phyloP scores from a whole-genome alignment of 2,329 filamentous ascomycete genomes.

The Epichloe amarillans region DNA sequence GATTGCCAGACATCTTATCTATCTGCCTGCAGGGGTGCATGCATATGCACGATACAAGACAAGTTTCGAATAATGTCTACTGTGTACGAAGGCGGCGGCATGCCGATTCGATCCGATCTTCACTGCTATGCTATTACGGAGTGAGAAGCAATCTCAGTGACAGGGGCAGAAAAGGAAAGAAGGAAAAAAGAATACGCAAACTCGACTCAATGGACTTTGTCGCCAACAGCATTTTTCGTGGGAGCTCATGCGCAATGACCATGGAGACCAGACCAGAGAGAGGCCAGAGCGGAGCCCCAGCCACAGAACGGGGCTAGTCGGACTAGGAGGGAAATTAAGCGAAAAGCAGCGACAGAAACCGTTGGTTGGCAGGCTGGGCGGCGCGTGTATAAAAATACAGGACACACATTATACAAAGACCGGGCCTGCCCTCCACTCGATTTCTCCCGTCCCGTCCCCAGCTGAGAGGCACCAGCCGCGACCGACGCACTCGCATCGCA shows the following conservation, averaged over 20 bases:
- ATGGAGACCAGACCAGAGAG: not conserved
- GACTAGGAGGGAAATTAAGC: conserved; percentile 24
- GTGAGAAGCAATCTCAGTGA: too few relatives aligned
- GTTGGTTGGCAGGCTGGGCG: conserved; percentile 17
- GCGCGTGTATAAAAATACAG: conserved; percentile 31
- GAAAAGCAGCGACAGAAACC: conserved; percentile 19
- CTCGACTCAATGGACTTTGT: too few relatives aligned
- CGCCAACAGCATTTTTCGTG: not conserved
- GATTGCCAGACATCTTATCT: too few relatives aligned
- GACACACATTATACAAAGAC: conserved; percentile 30
- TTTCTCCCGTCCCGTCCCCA: conserved; percentile 20
- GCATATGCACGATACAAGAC: not conserved
- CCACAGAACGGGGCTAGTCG: conserved; percentile 17
- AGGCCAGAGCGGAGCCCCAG: conserved; percentile 1
- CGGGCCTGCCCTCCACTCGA: conserved; percentile 30
- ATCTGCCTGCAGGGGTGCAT: not conserved
- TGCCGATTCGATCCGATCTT: too few relatives aligned
- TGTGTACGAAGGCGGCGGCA: not conserved
- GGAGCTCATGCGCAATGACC: too few relatives aligned
- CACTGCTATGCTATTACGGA: too few relatives aligned
- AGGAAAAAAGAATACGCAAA: not conserved
- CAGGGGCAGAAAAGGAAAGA: not conserved
- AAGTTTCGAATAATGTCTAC: not conserved
- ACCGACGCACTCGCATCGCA: conserved; percentile 1
- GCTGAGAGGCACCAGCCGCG: conserved; percentile 2